Evolutionary conservation across 1,284 basidiomycete genomes (phyloP).

Genomic region (Anthracocystis setariae): DNA sequence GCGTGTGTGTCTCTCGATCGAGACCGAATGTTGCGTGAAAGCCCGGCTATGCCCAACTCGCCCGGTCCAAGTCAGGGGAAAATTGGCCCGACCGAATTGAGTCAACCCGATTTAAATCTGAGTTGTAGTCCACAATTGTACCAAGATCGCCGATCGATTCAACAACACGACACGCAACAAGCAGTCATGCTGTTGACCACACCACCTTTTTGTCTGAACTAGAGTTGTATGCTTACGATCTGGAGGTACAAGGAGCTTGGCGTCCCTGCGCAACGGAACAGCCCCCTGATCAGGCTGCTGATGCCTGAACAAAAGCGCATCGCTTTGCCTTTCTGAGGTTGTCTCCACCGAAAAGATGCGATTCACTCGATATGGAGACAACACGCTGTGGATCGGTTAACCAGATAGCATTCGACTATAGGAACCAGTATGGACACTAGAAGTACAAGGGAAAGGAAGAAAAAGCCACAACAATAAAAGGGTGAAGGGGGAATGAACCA

Average conservation of each 20-base stretch:
- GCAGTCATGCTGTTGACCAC: no score
- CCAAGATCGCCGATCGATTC: background rate
- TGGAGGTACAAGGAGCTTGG: no score
- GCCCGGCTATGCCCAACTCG: background rate
- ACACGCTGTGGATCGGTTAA: slow-evolving; percentile 14
- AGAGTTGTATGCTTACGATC: no score
- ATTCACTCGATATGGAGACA: background rate
- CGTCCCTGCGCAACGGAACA: no score
- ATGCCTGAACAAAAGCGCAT: no score
- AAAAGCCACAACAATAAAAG: slow-evolving; percentile 41
- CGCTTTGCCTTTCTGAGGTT: no score
- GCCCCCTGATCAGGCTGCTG: no score
- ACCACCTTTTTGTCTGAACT: no score
- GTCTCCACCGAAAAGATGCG: no score
- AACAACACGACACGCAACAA: background rate
- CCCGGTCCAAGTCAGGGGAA: background rate
- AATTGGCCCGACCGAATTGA: slow-evolving; percentile 1
- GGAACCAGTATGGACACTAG: slow-evolving; percentile 45
- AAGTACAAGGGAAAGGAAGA: slow-evolving; percentile 39
- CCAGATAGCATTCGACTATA: slow-evolving; percentile 39
- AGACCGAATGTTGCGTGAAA: slow-evolving; percentile 1
- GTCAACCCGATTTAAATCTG: background rate
- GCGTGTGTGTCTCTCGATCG: background rate
- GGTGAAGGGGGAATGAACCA: slow-evolving; percentile 29
- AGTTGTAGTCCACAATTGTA: background rate